Evolutionary conservation across 2,329 filamentous ascomycete species (phyloP).

Genomic region (Aspergillus sp.): DNA sequence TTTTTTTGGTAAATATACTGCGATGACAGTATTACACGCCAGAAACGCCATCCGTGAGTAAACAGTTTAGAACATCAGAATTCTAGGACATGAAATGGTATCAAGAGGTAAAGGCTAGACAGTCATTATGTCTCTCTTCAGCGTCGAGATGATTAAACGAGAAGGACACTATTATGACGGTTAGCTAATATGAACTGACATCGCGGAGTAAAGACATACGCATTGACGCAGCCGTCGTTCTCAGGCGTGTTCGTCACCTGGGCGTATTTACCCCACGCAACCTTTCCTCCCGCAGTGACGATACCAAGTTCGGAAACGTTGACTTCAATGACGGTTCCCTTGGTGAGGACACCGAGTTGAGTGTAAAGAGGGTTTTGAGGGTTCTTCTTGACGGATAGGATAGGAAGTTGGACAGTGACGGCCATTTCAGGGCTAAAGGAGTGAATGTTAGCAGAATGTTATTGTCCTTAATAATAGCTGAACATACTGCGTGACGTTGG

Average conservation of each 20-base stretch:
- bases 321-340: slow-evolving; percentile 83
- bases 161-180: slow-evolving; percentile 13
- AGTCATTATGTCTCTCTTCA: background rate
- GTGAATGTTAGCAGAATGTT: slow-evolving; percentile 11
- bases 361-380: slow-evolving; percentile 89
- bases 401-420: slow-evolving; percentile 84
- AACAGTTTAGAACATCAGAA: slow-evolving; percentile 1
- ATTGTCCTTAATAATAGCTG: slow-evolving; percentile 7
- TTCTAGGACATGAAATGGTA: slow-evolving; percentile 20
- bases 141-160: slow-evolving; percentile 15
- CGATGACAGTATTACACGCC: slow-evolving; percentile 11
- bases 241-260: slow-evolving; percentile 60
- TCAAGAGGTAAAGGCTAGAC: slow-evolving; percentile 5
- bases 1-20: slow-evolving; percentile 13
- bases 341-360: slow-evolving; percentile 84
- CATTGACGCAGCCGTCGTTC: slow-evolving; percentile 64
- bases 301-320: slow-evolving; percentile 91
- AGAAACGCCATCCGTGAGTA: slow-evolving; percentile 16
- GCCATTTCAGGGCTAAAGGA: slow-evolving; percentile 64
- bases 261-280: slow-evolving; percentile 86
- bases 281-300: slow-evolving; percentile 87
- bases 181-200: background rate
- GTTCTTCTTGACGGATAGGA: slow-evolving; percentile 78
- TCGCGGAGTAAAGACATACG: slow-evolving; percentile 34
- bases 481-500: slow-evolving; percentile 59